Base-by-base conservation (phyloP, 768 basidiomycete genomes). In the Amanita polypyramis region DNA sequence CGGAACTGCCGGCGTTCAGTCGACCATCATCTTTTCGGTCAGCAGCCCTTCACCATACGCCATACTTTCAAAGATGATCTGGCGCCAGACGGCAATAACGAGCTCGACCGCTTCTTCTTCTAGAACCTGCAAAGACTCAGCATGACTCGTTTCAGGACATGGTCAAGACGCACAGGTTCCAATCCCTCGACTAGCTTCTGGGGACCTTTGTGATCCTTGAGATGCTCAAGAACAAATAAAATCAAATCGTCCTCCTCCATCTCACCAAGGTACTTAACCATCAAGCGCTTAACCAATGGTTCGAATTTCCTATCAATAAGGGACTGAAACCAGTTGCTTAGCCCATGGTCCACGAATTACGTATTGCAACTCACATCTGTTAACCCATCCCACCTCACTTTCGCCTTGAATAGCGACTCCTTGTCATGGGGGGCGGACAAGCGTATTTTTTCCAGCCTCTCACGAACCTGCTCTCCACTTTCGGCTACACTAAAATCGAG, bases 61-160 rank as follows among this genome's bases (percentile, higher is more conserved):
- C 79, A 90, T 85, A 58, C 90, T 92, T 72, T 97, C 93, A 61
- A 95, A 95, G 43, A 92, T 88, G 56, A 95, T 76, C 66, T 91
- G 87, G 47, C 90, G 79, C 93, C 93, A 97, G 41, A 96, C 72
- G 52, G 74, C 74, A 56, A 82, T 63, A n/a, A 79, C 72, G 50
- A 94, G 76, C 51, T 90, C 82, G 21, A 69, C 68, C 4, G 93
- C 92, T 61, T 97, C 93, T 62, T 95, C 93, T 60, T 92, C 92
- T 30, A 97, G 70, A 3, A 96, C 89, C 93, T 96, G 58, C 23
- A 51, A 53, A 35, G 57, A 34, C 39, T 34, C 32, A 45, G 12
- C 32, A 27, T 34, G 20, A 25, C 4, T 45, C 20, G 42, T 43
- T 32, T 35, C 27, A 3, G 11, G 27, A 42, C 49, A 15, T 17